Evolutionary conservation across 2,329 filamentous ascomycete species (phyloP).

Genomic region (Penicillium sp.): DNA sequence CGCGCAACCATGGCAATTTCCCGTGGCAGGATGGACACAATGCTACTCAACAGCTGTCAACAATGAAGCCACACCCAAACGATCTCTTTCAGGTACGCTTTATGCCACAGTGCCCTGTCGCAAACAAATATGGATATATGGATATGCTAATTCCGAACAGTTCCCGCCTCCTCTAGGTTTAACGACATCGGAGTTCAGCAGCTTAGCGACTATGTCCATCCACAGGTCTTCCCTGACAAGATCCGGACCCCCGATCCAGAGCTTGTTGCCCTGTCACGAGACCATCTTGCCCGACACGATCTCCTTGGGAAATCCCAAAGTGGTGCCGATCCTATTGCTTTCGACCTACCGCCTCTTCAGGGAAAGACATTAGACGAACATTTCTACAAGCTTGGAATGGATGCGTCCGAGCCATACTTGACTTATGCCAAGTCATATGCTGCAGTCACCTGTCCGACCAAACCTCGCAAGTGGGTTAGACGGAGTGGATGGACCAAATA

Average conservation of each 20-base stretch:
- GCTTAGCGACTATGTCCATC: slow-evolving; percentile 76
- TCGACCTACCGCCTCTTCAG: slow-evolving; percentile 77
- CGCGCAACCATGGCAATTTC: slow-evolving; percentile 12
- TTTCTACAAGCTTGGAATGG: slow-evolving; percentile 82
- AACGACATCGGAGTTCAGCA: slow-evolving; percentile 96
- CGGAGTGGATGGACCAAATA: slow-evolving; percentile 96
- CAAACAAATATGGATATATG: no score
- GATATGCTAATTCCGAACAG: slow-evolving; percentile 21
- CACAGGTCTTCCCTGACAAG: slow-evolving; percentile 71
- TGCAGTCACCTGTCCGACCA: slow-evolving; percentile 55
- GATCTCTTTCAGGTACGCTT: slow-evolving; percentile 31
- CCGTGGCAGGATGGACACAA: slow-evolving; percentile 14
- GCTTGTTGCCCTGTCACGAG: slow-evolving; percentile 73
- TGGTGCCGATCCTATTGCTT: slow-evolving; percentile 69
- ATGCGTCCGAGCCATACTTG: slow-evolving; percentile 83
- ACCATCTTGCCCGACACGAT: slow-evolving; percentile 82
- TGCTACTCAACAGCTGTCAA: slow-evolving; percentile 10
- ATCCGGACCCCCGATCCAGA: slow-evolving; percentile 60
- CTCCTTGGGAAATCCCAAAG: slow-evolving; percentile 88
- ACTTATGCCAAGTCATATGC: slow-evolving; percentile 72
- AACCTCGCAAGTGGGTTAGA: slow-evolving; percentile 70
- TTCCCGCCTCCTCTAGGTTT: slow-evolving; percentile 61
- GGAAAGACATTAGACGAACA: slow-evolving; percentile 87
- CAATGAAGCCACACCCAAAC: slow-evolving; percentile 4
- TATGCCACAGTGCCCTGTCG: not conserved